Conservation (phyloP, 179 eudicot species). For the Amaranthus tricolor region DNA sequence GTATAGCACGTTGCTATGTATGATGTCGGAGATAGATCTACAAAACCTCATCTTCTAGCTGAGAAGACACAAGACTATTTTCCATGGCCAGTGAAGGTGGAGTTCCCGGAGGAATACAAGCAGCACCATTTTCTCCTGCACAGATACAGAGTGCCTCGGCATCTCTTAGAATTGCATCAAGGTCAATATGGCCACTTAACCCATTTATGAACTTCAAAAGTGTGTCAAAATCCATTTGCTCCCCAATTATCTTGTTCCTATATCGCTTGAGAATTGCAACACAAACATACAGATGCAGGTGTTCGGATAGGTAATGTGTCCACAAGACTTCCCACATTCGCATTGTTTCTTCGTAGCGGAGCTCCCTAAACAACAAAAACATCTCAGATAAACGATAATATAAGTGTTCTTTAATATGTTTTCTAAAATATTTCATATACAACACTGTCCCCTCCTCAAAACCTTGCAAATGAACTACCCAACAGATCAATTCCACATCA, state of each 20-base stretch:
- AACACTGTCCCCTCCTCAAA: too few relatives aligned
- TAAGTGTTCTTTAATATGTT: background rate
- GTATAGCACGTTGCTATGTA: conserved; percentile 18
- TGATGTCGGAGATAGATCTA: conserved; percentile 23
- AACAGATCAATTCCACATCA: too few relatives aligned
- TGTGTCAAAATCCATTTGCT: conserved; percentile 94
- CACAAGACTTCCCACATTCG: conserved; percentile 90
- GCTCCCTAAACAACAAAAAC: conserved; percentile 52
- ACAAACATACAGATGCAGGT: conserved; percentile 78
- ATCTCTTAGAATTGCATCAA: conserved; percentile 62
- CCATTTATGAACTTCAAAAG: conserved; percentile 87
- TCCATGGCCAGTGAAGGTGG: conserved; percentile 81
- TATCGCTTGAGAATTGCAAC: conserved; percentile 77
- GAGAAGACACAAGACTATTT: conserved; percentile 47
- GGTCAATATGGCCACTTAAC: conserved; percentile 77
- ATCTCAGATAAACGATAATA: background rate
- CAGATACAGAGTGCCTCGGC: conserved; percentile 91
- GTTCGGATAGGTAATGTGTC: conserved; percentile 82
- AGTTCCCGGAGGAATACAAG: conserved; percentile 94
- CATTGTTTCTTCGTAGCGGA: conserved; percentile 65
- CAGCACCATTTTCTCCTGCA: conserved; percentile 93
- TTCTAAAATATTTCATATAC: background rate
- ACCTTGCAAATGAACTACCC: too few relatives aligned
- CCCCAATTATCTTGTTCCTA: conserved; percentile 77
- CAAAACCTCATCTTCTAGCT: conserved; percentile 72